These are phyloP conservation scores for Litsea cubeba DNA, from an alignment of 164 flowering plant genomes.

Conservation along the genomic window DNA sequence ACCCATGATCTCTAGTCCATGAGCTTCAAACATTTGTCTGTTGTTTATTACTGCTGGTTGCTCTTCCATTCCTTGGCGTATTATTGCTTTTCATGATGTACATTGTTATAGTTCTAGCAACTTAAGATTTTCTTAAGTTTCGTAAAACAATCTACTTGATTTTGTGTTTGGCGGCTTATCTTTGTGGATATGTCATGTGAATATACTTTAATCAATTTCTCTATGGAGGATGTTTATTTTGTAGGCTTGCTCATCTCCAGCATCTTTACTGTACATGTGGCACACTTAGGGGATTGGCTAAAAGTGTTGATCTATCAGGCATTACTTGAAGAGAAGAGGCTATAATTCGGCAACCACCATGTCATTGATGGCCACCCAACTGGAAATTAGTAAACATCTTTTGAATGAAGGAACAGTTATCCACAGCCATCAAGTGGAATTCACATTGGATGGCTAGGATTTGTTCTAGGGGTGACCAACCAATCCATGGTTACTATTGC, in stretches of 20 bases:
- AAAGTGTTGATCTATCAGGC: not conserved
- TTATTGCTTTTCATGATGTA: too few species aligned
- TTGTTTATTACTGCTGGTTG: too few species aligned
- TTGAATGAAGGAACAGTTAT: not conserved
- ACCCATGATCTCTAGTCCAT: too few species aligned
- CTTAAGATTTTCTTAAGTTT: too few species aligned
- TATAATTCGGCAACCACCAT: not conserved
- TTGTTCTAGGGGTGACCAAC: not conserved
- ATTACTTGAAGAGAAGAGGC: not conserved
- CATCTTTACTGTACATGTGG: not conserved
- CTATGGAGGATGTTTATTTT: not conserved
- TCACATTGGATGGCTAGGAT: not conserved
- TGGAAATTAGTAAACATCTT: not conserved
- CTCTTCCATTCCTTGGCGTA: too few species aligned
- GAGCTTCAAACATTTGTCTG: too few species aligned
- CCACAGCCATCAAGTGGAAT: not conserved
- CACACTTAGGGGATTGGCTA: not conserved
- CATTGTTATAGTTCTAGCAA: too few species aligned
- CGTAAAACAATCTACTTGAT: not conserved
- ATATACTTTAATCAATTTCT: too few species aligned
- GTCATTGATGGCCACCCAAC: not conserved
- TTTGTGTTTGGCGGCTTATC: not conserved
- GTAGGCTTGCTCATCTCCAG: not conserved
- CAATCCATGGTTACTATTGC: not conserved
- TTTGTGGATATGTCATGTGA: not conserved